phyloP scores from a whole-genome alignment of 257 asterid genomes.

The Parsonsia alboflavescens region DNA sequence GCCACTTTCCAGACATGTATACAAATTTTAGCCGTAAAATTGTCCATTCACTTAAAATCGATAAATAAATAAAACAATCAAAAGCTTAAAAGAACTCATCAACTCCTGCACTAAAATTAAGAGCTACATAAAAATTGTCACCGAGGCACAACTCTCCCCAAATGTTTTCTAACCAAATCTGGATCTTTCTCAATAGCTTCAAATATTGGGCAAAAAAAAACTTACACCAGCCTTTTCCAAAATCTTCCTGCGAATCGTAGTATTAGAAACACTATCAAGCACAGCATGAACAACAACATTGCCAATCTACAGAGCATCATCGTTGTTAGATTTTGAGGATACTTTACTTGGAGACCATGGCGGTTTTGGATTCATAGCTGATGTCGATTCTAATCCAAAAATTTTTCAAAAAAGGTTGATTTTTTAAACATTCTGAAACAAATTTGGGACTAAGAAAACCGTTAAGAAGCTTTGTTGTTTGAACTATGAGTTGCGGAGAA shows the following conservation, averaged over 20 bases:
- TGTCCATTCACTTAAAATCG: no score
- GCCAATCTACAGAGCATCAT: conserved; percentile 72
- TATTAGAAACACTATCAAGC: conserved; percentile 85
- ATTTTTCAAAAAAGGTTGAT: conserved; percentile 35
- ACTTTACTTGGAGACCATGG: conserved; percentile 52
- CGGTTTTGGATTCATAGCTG: conserved; percentile 48
- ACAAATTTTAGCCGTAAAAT: no score
- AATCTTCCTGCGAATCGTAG: conserved; percentile 83
- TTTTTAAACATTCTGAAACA: conserved; percentile 10
- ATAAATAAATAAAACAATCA: no score
- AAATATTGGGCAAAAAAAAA: conserved; percentile 85
- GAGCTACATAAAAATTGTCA: conserved; percentile 77
- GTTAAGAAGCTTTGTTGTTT: no score
- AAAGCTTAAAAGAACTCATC: no score
- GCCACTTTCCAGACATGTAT: no score
- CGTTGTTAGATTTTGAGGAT: conserved; percentile 34
- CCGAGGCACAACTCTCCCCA: conserved; percentile 88
- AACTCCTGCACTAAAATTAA: conserved; percentile 28
- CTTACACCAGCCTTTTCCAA: conserved; percentile 80
- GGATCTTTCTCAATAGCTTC: conserved; percentile 88
- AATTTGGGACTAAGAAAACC: conserved; percentile 20
- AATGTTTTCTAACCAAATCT: conserved; percentile 60
- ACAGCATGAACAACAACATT: conserved; percentile 94
- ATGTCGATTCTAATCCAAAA: conserved; percentile 66
- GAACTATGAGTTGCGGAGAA: no score